A percentile compares a stretch with the other conserved stretches of the same genome.
These are phyloP conservation scores for Fusarium sp. DNA, from an alignment of 2,329 filamentous ascomycete species.

Conservation along the genomic window DNA sequence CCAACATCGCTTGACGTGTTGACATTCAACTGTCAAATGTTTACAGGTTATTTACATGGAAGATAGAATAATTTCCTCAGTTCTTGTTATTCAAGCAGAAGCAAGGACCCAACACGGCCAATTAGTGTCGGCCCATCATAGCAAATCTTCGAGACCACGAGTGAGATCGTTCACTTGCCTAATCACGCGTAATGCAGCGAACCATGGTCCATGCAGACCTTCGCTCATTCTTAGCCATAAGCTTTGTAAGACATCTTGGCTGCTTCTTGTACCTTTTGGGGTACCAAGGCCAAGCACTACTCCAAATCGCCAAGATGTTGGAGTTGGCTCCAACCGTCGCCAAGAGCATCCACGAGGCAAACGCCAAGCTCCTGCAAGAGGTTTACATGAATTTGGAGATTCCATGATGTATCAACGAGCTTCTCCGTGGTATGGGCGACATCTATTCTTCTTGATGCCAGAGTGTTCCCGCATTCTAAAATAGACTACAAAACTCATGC, in stretches of 20 bases:
- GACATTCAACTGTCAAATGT: neutral
- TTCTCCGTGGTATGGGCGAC: neutral
- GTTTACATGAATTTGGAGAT: neutral
- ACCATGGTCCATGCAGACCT: neutral
- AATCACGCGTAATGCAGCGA: neutral
- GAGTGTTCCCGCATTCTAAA: neutral
- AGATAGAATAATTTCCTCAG: neutral
- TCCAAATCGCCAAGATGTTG: neutral
- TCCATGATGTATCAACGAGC: neutral
- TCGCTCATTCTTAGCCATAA: neutral
- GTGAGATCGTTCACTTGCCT: too few relatives aligned
- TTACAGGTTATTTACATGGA: neutral
- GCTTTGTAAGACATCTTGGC: neutral
- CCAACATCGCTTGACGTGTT: neutral
- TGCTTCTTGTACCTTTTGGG: fast-evolving
- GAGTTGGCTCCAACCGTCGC: neutral
- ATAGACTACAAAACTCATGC: neutral
- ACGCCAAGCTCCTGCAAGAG: neutral
- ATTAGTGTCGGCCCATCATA: neutral
- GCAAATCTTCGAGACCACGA: neutral
- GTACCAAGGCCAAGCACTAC: neutral
- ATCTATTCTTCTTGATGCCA: neutral
- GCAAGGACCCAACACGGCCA: neutral
- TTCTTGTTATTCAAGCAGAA: neutral
- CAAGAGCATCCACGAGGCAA: neutral